Conservation (phyloP, 2,329 filamentous ascomycete genomes). For the Didymella sp. region DNA sequence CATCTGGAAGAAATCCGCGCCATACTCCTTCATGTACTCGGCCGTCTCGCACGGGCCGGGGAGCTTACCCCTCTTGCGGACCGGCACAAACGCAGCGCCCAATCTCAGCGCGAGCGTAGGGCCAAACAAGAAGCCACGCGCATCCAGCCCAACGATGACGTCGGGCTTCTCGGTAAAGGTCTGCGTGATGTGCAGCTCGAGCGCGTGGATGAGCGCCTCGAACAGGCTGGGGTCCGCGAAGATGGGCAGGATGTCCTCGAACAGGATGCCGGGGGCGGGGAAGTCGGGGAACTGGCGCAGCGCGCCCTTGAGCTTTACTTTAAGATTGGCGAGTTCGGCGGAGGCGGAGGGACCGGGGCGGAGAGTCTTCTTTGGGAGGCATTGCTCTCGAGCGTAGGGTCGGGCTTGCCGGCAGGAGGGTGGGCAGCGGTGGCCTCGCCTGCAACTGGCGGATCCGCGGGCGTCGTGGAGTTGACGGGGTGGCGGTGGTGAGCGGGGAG, state of each 20-base stretch:
- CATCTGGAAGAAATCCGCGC: slow-evolving; percentile 94
- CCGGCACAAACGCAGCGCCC: slow-evolving; percentile 86
- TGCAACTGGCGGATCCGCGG: slow-evolving; percentile 28
- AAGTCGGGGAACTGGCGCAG: slow-evolving; percentile 92
- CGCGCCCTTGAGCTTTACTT: slow-evolving; percentile 70
- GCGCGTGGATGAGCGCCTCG: slow-evolving; percentile 77
- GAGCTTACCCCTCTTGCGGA: slow-evolving; percentile 94
- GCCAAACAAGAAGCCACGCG: slow-evolving; percentile 93
- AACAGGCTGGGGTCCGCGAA: slow-evolving; percentile 82
- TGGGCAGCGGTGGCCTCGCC: slow-evolving; percentile 41
- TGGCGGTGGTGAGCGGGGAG: slow-evolving; percentile 27
- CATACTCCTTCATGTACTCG: slow-evolving; percentile 94
- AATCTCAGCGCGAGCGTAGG: slow-evolving; percentile 84
- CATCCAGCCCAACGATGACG: slow-evolving; percentile 91
- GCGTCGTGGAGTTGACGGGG: slow-evolving; percentile 30
- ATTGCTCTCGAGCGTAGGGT: slow-evolving; percentile 48
- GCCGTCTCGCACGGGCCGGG: slow-evolving; percentile 87
- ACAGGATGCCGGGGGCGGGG: slow-evolving; percentile 88
- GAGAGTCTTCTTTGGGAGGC: slow-evolving; percentile 57
- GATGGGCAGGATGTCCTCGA: slow-evolving; percentile 97
- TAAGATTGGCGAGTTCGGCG: slow-evolving; percentile 64
- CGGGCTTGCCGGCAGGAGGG: slow-evolving; percentile 41
- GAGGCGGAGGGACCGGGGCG: slow-evolving; percentile 58
- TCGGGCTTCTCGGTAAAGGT: slow-evolving; percentile 72
- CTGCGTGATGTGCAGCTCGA: slow-evolving; percentile 80